A percentile compares a stretch with the other conserved stretches of the same genome.
Conservation (phyloP, 805 yeast species). For the Huiozyma naganishii region DNA sequence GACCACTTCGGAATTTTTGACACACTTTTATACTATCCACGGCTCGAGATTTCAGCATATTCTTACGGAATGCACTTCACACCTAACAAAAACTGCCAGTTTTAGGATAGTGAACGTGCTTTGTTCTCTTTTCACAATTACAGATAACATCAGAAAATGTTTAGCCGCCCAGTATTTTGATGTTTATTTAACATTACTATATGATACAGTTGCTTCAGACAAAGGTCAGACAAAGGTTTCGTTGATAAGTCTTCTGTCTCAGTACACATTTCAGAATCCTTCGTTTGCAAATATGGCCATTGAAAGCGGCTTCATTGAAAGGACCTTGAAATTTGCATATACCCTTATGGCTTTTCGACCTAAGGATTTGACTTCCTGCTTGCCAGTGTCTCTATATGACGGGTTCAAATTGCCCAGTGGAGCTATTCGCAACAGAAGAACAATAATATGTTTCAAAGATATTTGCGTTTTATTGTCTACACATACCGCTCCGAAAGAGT, state of each 20-base stretch:
- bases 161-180: constrained; percentile 60
- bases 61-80: constrained; percentile 16
- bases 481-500: constrained; percentile 41
- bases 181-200: constrained; percentile 49
- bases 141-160: constrained; percentile 44
- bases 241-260: constrained; percentile 21
- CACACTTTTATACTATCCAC: constrained; percentile 21
- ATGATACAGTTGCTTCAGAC: constrained; percentile 21
- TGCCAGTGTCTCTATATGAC: constrained; percentile 17
- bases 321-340: constrained; percentile 21
- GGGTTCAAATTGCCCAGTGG: constrained; percentile 21
- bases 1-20: constrained; percentile 5
- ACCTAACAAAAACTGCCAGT: constrained; percentile 13
- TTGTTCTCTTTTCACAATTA: constrained; percentile 15
- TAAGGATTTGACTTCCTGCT: constrained; percentile 14
- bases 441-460: constrained; percentile 30
- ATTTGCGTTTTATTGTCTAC: constrained; percentile 67
- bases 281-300: constrained; percentile 20
- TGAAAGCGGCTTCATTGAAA: constrained; percentile 19
- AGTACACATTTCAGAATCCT: constrained; percentile 25
- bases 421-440: constrained; percentile 22
- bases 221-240: constrained; percentile 14
- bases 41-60: constrained; percentile 35
- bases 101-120: constrained; percentile 15
- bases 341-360: constrained; percentile 22